Conservation (phyloP, 331 rosid species). For the Stylosanthes scabra region DNA sequence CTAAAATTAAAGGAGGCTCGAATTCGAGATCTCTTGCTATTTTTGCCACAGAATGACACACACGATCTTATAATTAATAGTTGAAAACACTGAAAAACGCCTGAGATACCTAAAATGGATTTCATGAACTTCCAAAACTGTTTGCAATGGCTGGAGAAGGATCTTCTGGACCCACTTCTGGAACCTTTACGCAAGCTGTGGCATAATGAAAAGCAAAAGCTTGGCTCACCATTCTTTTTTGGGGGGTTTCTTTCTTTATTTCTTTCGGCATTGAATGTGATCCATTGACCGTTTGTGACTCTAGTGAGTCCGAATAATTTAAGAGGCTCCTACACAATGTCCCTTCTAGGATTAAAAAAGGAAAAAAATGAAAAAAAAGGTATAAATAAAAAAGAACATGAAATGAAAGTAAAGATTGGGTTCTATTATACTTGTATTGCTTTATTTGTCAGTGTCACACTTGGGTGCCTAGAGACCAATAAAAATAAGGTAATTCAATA, state of each 20-base stretch:
- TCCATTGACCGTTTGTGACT: neutral
- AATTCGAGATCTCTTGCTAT: too few species aligned
- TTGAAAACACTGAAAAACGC: too few species aligned
- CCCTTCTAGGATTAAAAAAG: constrained; percentile 9
- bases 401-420: neutral
- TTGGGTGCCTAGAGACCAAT: neutral
- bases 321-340: neutral
- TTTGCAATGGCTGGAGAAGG: neutral
- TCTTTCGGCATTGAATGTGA: neutral
- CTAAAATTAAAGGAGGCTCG: too few species aligned
- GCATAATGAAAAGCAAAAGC: neutral
- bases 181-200: neutral
- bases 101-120: too few species aligned
- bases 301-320: neutral
- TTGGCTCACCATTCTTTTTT: neutral
- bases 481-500: too few species aligned
- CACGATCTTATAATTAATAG: too few species aligned
- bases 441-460: neutral
- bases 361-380: neutral
- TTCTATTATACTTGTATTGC: neutral
- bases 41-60: too few species aligned
- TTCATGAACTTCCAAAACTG: neutral
- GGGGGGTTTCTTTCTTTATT: neutral
- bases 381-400: neutral
- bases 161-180: neutral